A percentile compares a stretch with the other conserved stretches of the same genome.
Evolutionary conservation across 176 grass and related monocot genomes (phyloP).

Genomic region (Tillandsia fasciculata): DNA sequence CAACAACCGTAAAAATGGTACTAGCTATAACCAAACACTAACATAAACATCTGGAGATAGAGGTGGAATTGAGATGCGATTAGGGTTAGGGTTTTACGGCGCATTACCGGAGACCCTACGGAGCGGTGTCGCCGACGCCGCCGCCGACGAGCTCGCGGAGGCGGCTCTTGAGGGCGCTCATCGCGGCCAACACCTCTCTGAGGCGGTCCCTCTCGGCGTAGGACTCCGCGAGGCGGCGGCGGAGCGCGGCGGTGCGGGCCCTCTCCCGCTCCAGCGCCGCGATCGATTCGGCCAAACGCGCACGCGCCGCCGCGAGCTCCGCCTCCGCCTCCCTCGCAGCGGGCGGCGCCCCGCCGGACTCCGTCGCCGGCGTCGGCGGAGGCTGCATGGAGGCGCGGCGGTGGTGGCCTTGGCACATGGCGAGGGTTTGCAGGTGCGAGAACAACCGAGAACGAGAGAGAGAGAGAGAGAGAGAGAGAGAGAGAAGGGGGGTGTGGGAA

Average conservation of each 20-base stretch:
- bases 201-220: slow-evolving; percentile 41
- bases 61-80: background rate
- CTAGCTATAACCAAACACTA: no score
- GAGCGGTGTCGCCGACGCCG: background rate
- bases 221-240: slow-evolving; percentile 36
- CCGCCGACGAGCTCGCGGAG: slow-evolving; percentile 30
- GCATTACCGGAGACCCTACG: background rate
- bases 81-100: background rate
- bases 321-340: slow-evolving; percentile 35
- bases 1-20: no score
- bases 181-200: slow-evolving; percentile 16
- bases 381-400: slow-evolving; percentile 6
- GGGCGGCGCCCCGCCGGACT: slow-evolving; percentile 20
- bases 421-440: background rate
- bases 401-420: slow-evolving; percentile 48
- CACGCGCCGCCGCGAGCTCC: slow-evolving; percentile 39
- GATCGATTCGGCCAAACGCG: slow-evolving; percentile 36
- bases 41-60: background rate
- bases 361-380: slow-evolving; percentile 19
- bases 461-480: background rate
- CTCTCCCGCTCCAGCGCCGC: slow-evolving; percentile 40
- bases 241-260: slow-evolving; percentile 46
- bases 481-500: background rate
- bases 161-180: slow-evolving; percentile 23
- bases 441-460: background rate